Evolutionary conservation across 176 grass and related monocot genomes (phyloP).

Genomic region (Oryza meyeriana): DNA sequence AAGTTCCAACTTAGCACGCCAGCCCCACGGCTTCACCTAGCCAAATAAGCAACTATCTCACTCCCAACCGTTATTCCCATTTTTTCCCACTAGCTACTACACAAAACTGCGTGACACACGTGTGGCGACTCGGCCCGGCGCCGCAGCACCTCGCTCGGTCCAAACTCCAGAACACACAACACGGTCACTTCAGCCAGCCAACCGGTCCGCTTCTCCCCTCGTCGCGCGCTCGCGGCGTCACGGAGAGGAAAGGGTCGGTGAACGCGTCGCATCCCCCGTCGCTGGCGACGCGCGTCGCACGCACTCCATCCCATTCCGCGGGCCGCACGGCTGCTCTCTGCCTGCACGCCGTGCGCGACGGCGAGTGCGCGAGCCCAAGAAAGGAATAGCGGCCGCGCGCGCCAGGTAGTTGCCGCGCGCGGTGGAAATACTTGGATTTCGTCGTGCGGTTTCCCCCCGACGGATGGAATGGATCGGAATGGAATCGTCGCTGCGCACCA

Average conservation of each 20-base stretch:
- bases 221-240: no score
- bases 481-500: neutral
- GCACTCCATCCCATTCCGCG: neutral
- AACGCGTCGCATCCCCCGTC: neutral
- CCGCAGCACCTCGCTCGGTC: neutral
- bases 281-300: neutral
- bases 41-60: neutral
- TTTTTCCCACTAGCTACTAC: neutral
- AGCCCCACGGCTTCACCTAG: neutral
- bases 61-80: neutral
- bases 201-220: no score
- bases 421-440: constrained; percentile 19
- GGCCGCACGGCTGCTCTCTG: neutral
- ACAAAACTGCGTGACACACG: neutral
- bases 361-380: neutral
- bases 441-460: neutral
- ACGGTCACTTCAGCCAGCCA: neutral
- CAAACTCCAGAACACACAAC: neutral
- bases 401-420: neutral
- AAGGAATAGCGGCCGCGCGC: constrained; percentile 17
- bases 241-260: no score
- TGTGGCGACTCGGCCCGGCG: neutral
- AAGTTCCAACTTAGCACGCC: neutral
- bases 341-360: no score
- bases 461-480: neutral